Evolutionary conservation across 2,329 filamentous ascomycete species (phyloP).

Genomic region (Xylaria digitata): DNA sequence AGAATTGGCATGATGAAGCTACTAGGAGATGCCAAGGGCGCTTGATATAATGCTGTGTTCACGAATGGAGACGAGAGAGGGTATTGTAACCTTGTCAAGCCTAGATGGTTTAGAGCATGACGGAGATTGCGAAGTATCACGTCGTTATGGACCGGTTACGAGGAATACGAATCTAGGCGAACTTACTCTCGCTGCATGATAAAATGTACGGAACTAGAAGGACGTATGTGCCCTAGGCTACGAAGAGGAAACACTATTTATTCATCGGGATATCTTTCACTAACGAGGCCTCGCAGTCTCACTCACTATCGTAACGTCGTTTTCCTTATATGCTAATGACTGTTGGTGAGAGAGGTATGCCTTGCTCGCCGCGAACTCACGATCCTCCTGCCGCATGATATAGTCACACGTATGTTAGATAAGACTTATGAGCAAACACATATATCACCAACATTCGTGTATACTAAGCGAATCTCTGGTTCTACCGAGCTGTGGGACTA

Average conservation of each 20-base stretch:
- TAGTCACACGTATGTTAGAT: neutral
- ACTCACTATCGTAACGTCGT: neutral
- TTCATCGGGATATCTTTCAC: too few relatives aligned
- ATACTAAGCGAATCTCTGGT: neutral
- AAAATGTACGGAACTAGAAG: too few relatives aligned
- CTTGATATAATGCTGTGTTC: neutral
- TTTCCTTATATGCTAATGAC: neutral
- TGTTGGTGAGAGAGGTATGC: neutral
- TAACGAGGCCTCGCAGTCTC: neutral
- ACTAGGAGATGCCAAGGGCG: neutral
- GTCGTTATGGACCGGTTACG: neutral
- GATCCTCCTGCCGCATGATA: neutral
- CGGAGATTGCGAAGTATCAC: neutral
- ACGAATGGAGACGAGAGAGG: neutral
- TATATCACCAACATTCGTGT: neutral
- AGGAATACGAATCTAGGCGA: too few relatives aligned
- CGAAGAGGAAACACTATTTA: too few relatives aligned
- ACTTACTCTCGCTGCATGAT: too few relatives aligned
- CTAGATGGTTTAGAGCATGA: neutral
- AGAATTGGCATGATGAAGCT: neutral
- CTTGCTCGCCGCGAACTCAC: neutral
- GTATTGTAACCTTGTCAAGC: neutral
- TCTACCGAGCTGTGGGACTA: too few relatives aligned
- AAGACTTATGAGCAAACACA: too few relatives aligned
- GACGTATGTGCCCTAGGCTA: too few relatives aligned